Base-by-base conservation (phyloP, 1,284 basidiomycete genomes). In the Ceratobasidium theobromae region DNA sequence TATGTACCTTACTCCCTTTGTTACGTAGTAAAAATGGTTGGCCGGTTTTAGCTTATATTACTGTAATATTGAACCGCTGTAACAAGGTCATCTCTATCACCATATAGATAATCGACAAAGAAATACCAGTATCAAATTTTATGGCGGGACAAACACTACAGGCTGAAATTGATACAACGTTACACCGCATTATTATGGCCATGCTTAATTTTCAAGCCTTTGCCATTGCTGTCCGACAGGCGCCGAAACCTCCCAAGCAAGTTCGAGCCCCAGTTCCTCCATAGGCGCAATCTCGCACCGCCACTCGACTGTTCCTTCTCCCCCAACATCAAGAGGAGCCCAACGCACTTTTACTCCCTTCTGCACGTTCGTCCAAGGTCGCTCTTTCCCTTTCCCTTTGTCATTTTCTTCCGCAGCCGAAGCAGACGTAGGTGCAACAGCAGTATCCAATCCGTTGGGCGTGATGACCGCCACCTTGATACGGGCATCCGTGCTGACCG, bases 281-380 rank as follows among this genome's bases (percentile, higher is more conserved):
- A 66, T 69, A 3, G 69, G 32, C 11, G 40, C 57, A 32, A 72
- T 49, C 25, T 65, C 53, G 40, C 69, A 69, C 5, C 64, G 48
- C 72, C 72, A 73, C 53, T 73, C 72, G 4, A 73, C 43, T 40
- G 69, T 35, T 4, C 71, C 72, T 23, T 71, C 69, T 11, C 57
- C 67, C 11, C 49, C 70, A 28, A 60, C 68, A 32, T 62, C 55
- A 30, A 33, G 21, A 18, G 32, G 28, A 18, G 46, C 57, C 67
- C 65, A 67, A 9, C 53, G 53, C 25, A 52, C 66, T 11, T 54
- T 51, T 2, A 69, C 60, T 4, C 68, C 67, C 30, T 66, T 51
- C 48, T 30, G 64, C 57, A 49, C 48, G 8, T 33, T 46, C 38
- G 27, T 30, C 46, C 54, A 66, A 23, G 41, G 38, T 11, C 41